phyloP scores from a whole-genome alignment of 1,284 basidiomycete genomes.

The Trametes hirsuta region DNA sequence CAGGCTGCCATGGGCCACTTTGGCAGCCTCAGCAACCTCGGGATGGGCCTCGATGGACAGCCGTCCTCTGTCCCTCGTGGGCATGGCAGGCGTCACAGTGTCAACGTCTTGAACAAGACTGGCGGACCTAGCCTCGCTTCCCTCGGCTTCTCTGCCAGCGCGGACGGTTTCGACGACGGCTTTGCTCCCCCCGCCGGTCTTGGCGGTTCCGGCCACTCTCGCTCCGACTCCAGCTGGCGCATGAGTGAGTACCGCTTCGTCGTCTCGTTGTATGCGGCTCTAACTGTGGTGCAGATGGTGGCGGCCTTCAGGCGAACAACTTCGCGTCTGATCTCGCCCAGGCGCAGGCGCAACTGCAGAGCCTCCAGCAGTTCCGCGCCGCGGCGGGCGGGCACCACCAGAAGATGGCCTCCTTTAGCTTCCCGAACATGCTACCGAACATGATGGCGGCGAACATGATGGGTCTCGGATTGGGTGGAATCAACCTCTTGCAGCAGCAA shows the following conservation, averaged over 20 bases:
- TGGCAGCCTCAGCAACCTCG: slow-evolving; percentile 56
- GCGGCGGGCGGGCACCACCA: slow-evolving; percentile 94
- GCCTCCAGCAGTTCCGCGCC: slow-evolving; percentile 95
- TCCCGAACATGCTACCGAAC: slow-evolving; percentile 95
- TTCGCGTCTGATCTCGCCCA: slow-evolving; percentile 86
- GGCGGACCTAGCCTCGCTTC: slow-evolving; percentile 46
- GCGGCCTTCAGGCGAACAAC: slow-evolving; percentile 64
- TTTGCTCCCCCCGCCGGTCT: slow-evolving; percentile 59
- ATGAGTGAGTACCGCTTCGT: slow-evolving; percentile 62
- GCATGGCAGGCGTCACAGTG: slow-evolving; percentile 92
- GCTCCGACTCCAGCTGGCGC: slow-evolving; percentile 86
- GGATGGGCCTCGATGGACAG: slow-evolving; percentile 68
- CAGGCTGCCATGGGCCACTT: slow-evolving; percentile 74
- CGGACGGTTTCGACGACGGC: slow-evolving; percentile 78
- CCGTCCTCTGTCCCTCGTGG: slow-evolving; percentile 71
- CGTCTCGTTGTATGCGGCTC: slow-evolving; percentile 19
- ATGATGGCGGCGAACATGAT: slow-evolving; percentile 96
- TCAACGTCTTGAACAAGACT: slow-evolving; percentile 87
- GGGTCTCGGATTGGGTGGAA: slow-evolving; percentile 81
- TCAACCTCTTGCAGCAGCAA: slow-evolving; percentile 82
- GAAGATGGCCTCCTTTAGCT: slow-evolving; percentile 97
- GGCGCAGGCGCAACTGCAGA: slow-evolving; percentile 96
- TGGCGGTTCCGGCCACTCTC: slow-evolving; percentile 75
- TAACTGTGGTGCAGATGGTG: slow-evolving; percentile 55
- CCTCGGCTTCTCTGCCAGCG: slow-evolving; percentile 58